Percentiles rank a stretch among this genome's conserved stretches.
phyloP scores from a whole-genome alignment of 1,284 basidiomycete species.

The Phenoliferia sp. region DNA sequence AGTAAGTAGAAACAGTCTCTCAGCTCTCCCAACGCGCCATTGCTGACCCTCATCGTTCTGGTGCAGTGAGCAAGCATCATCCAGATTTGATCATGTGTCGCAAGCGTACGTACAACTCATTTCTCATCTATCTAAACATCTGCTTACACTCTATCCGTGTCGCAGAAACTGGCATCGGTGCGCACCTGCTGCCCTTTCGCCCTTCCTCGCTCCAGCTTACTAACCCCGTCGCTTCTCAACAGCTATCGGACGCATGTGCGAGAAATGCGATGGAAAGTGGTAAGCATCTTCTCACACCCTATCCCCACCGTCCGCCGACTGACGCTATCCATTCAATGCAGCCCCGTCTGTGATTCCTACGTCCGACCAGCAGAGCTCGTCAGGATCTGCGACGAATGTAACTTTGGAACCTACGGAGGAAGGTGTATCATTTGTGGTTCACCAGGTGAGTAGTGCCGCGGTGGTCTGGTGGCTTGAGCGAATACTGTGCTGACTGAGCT shows the following conservation, averaged over 20 bases:
- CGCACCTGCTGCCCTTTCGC: background rate
- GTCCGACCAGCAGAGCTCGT: slow-evolving; percentile 97
- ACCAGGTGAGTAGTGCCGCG: slow-evolving; percentile 58
- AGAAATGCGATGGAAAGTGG: slow-evolving; percentile 99
- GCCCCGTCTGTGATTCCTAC: slow-evolving; percentile 98
- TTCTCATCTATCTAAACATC: background rate
- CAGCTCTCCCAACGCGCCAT: too few relatives aligned
- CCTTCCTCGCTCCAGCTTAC: background rate
- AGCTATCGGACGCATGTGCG: slow-evolving; percentile 96
- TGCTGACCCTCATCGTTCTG: background rate
- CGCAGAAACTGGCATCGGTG: slow-evolving; percentile 33
- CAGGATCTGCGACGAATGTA: slow-evolving; percentile 98
- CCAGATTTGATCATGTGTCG: slow-evolving; percentile 35
- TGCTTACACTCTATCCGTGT: background rate
- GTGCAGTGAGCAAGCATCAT: slow-evolving; percentile 11
- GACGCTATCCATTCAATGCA: slow-evolving; percentile 40
- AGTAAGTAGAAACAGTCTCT: background rate
- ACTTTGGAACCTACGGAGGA: slow-evolving; percentile 91
- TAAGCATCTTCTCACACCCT: slow-evolving; percentile 45
- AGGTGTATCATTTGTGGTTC: slow-evolving; percentile 95
- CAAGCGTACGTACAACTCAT: slow-evolving; percentile 23
- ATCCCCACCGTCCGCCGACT: background rate
- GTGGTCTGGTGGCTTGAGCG: background rate
- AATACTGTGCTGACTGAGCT: background rate
- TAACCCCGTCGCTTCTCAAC: background rate